Evolutionary conservation across 768 basidiomycete genomes (phyloP), one percentile per base, ranked within the genome.

Genomic region (Lactifluus piperatus): DNA sequence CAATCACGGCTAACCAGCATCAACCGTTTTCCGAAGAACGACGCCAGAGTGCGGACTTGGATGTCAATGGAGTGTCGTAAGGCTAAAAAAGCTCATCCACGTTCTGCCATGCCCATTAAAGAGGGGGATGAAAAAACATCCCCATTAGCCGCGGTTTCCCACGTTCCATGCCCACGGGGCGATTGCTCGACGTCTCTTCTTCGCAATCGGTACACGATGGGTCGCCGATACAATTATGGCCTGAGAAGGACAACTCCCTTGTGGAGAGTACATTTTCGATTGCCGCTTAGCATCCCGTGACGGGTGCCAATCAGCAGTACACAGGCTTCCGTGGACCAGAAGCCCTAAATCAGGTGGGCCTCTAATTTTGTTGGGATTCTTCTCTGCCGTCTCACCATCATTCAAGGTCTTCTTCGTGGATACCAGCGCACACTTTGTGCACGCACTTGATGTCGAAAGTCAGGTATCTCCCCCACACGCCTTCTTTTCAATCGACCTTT

Each of bases 321-420:
- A 46, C 58, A 91, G 89, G 77, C 48, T 78, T 89, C 68, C 76
- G 91, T 58, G 78, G 76, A 60, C 86, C 85, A 0, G 78, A 80
- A 36, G 77, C 83, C 2, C 83, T 88, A 62, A 92, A 93, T 64
- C 89, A 91, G 77, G 88, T 81, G 43, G 29, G 73, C 64, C 18
- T 18, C 49, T 8, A 18, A 34, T 46, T 16, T 36, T 46, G 5
- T 3, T 16, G n/a, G n/a, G n/a, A n/a, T 3, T 43, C 65, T 7
- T 10, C 34, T 30, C 32, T 3, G 4, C 13, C 8, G 7, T 3
- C 44, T 32, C 26, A 51, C 30, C 9, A n/a, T 2, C 14, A n/a
- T 27, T 26, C 11, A 51, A 91, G 86, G 86, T 92, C 18, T 92
- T 91, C 73, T 92, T 88, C 73, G 80, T 92, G 53, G 91, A 93